Percentiles rank a stretch among this genome's conserved stretches.
phyloP scores from a whole-genome alignment of 768 basidiomycete species.

The Mycena indigotica region DNA sequence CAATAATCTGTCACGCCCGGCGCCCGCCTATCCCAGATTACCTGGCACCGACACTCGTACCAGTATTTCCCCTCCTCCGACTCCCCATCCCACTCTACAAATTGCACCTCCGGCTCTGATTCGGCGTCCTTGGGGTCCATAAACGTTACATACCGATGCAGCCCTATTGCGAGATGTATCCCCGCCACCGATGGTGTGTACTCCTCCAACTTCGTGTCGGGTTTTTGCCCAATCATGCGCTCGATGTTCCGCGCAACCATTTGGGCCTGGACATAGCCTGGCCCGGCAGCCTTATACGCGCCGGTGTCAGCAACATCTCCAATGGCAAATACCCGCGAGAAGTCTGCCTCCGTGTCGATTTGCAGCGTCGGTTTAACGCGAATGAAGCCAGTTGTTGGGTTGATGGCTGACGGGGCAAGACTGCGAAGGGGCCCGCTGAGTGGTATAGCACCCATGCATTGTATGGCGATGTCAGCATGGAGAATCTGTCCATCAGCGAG shows the following conservation, averaged over 20 bases:
- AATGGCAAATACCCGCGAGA: constrained; percentile 15
- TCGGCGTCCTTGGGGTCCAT: neutral
- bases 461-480: constrained; percentile 13
- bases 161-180: constrained; percentile 18
- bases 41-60: constrained; percentile 1
- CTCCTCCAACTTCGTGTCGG: constrained; percentile 1
- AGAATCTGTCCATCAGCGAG: constrained; percentile 7
- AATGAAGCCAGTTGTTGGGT: constrained; percentile 12
- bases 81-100: neutral
- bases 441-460: constrained; percentile 16
- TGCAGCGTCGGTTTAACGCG: constrained; percentile 20
- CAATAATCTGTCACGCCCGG: neutral
- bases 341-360: constrained; percentile 2
- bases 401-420: constrained; percentile 17
- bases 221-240: neutral
- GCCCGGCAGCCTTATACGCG: constrained; percentile 17
- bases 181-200: constrained; percentile 6
- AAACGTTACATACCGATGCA: constrained; percentile 7
- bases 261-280: constrained; percentile 9
- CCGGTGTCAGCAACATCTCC: constrained; percentile 20
- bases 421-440: constrained; percentile 16
- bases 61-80: neutral
- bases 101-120: neutral
- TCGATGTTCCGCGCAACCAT: constrained; percentile 12
- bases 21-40: neutral